A percentile compares a stretch with the other conserved stretches of the same genome.
Evolutionary conservation across 305 asterid genomes (phyloP).

Genomic region (Rubia occidens): DNA sequence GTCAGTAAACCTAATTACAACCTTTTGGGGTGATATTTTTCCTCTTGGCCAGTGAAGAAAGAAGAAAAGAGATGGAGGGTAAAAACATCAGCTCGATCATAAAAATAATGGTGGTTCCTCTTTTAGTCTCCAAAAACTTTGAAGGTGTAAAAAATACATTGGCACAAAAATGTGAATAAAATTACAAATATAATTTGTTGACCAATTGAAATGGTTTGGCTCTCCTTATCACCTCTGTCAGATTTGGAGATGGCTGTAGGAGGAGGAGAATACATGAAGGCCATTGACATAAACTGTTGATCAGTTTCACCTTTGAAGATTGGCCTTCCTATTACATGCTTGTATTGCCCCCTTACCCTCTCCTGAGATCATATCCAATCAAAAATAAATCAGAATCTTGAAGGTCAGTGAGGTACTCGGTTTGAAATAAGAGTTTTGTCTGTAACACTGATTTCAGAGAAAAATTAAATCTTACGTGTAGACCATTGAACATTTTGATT

Average conservation of each 20-base stretch:
- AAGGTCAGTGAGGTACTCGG: no score
- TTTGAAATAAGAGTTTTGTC: no score
- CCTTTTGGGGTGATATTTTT: no score
- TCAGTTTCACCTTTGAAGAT: slow-evolving; percentile 38
- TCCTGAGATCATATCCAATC: slow-evolving; percentile 27
- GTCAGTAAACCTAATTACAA: no score
- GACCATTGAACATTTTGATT: no score
- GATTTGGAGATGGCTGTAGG: slow-evolving; percentile 15
- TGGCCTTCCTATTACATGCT: slow-evolving; percentile 72
- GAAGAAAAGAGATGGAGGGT: no score
- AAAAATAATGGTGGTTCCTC: no score
- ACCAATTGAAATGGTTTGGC: slow-evolving; percentile 35
- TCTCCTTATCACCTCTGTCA: slow-evolving; percentile 18
- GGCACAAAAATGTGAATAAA: slow-evolving; percentile 31
- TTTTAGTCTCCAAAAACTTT: slow-evolving; percentile 14
- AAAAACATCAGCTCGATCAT: no score
- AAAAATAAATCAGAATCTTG: not conserved
- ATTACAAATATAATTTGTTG: slow-evolving; percentile 43
- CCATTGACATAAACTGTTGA: slow-evolving; percentile 42
- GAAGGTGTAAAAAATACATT: slow-evolving; percentile 29
- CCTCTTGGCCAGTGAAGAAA: no score
- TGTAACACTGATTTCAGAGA: no score
- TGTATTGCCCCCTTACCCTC: slow-evolving; percentile 47
- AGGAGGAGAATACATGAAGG: slow-evolving; percentile 42
- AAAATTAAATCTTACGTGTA: no score